Base-by-base conservation (phyloP, 1,284 basidiomycete genomes). In the Kwoniella shivajii region DNA sequence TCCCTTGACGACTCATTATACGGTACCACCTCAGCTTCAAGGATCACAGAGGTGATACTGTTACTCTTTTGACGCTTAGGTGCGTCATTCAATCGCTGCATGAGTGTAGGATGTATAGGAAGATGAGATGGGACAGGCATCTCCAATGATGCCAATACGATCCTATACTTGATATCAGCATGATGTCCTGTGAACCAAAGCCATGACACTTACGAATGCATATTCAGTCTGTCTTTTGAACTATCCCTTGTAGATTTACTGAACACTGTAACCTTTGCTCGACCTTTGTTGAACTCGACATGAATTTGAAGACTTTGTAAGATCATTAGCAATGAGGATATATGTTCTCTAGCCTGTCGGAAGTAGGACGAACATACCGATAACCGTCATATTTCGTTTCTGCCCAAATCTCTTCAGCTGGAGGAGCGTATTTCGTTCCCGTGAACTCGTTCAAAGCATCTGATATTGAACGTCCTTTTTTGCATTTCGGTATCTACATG, bases 361-460 rank as follows among this genome's bases (percentile, higher is more conserved):
- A n/a, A 22, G 2, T 26, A 7, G 14, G 11, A 34, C 10, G 4
- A 37, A 55, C 71, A 51, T 53, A 88, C 68, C 90, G 82, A 73
- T 93, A 91, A 6, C 92, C 92, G 60, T 94, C 92, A 71, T 92
- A 92, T 74, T 95, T 94, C 1, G 85, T 90, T 77, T 95, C 92
- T 0, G 86, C 89, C 84, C 87, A 92, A 2, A 91, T 78, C 45
- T 70, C 75, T 5, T 80, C 71, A 1, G 81, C 78, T 1, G 73
- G 58, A 1, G 37, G 45, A 10, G 43, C 33, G 27, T 41, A 38
- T 22, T 14, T 26, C 20, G 45, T 52, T 5, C 59, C 64, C 11
- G 67, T 54, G 41, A 89, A 82, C 26, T 78, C 74, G 22, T 79
- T 76, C 13, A 91, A 76, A 0, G 86, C 84, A 48, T 88, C 81